phyloP scores from a whole-genome alignment of 306 rosid species.

The Fragaria nilgerrensis region DNA sequence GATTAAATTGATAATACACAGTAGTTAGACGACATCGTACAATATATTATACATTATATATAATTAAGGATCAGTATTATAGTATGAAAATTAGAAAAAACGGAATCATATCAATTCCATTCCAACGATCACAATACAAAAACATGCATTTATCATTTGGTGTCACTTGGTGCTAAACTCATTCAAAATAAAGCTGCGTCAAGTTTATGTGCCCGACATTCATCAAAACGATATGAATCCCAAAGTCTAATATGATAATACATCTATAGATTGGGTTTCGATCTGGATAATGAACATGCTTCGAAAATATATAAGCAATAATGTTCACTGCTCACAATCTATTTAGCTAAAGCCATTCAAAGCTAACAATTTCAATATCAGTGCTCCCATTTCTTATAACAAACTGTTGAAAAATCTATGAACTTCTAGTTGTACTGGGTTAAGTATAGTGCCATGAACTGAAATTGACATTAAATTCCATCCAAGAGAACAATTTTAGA shows the following conservation, averaged over 20 bases:
- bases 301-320: background rate
- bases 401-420: too few species aligned
- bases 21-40: too few species aligned
- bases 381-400: too few species aligned
- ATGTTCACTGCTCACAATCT: background rate
- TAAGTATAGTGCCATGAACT: too few species aligned
- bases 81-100: background rate
- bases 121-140: too few species aligned
- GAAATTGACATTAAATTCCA: too few species aligned
- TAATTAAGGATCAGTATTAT: background rate
- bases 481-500: too few species aligned
- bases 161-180: background rate
- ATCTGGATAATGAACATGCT: background rate
- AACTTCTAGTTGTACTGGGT: too few species aligned
- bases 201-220: background rate
- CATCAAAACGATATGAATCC: background rate
- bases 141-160: background rate
- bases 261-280: background rate
- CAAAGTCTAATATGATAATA: background rate
- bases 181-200: background rate
- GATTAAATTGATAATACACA: too few species aligned
- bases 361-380: background rate
- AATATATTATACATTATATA: too few species aligned
- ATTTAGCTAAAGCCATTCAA: background rate
- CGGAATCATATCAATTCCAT: background rate